Percentiles rank a stretch among this genome's conserved stretches.
Evolutionary conservation across 495 filamentous ascomycete genomes (phyloP).

Genomic region (Ascobolus immersus): DNA sequence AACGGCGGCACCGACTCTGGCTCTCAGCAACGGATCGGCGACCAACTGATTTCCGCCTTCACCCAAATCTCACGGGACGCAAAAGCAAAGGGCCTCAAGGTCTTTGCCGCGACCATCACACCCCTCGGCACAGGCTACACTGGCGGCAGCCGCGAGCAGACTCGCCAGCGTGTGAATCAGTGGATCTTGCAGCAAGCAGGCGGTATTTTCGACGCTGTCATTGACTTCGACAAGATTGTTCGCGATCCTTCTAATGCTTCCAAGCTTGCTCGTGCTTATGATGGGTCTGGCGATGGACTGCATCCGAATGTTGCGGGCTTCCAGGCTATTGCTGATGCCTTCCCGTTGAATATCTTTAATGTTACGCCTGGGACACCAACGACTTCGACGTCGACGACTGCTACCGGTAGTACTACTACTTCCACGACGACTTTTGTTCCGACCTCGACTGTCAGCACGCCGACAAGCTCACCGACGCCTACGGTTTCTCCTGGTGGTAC

Average conservation of each 20-base stretch:
- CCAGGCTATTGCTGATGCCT: conserved; percentile 32
- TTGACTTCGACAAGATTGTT: conserved; percentile 38
- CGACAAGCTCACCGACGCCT: too few relatives aligned
- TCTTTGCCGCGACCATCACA: conserved; percentile 43
- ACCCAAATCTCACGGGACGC: conserved; percentile 30
- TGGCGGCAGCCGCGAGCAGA: conserved; percentile 28
- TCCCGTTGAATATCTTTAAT: conserved; percentile 33
- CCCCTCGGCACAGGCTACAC: conserved; percentile 36
- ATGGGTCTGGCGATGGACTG: conserved; percentile 45
- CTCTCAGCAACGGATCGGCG: conserved; percentile 26
- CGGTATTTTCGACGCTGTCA: conserved; percentile 31
- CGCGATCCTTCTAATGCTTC: conserved; percentile 24
- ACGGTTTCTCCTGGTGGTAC: too few relatives aligned
- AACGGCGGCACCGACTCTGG: conserved; percentile 21
- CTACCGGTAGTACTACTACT: too few relatives aligned
- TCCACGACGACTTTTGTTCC: too few relatives aligned
- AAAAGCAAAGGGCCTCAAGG: conserved; percentile 28
- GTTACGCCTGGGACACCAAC: too few relatives aligned
- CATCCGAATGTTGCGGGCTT: conserved; percentile 45
- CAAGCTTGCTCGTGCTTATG: conserved; percentile 25
- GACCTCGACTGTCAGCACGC: too few relatives aligned
- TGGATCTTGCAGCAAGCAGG: conserved; percentile 28
- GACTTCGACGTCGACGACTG: too few relatives aligned
- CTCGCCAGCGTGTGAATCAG: conserved; percentile 32
- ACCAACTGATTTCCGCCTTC: conserved; percentile 29